Conservation (phyloP, 495 filamentous ascomycete genomes). For the Sporormia fimetaria region DNA sequence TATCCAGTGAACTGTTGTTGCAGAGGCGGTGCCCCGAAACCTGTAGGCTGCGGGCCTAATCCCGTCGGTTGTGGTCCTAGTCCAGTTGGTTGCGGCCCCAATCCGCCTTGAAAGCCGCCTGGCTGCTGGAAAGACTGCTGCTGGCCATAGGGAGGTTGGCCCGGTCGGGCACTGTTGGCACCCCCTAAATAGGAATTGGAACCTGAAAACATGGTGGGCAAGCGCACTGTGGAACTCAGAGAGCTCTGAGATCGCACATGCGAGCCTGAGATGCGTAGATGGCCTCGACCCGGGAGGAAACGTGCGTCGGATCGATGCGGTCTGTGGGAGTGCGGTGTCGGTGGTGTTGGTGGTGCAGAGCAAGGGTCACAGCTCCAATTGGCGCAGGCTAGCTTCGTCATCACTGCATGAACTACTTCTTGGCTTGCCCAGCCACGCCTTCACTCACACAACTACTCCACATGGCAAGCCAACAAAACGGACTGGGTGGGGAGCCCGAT, state of each 20-base stretch:
- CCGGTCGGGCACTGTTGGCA: constrained; percentile 61
- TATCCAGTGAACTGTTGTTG: constrained; percentile 49
- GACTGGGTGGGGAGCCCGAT: constrained; percentile 19
- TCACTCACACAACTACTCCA: constrained; percentile 1
- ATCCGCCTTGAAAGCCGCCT: constrained; percentile 35
- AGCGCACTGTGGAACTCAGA: background rate
- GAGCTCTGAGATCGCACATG: constrained; percentile 5
- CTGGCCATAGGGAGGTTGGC: constrained; percentile 53
- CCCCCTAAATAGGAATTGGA: constrained; percentile 75
- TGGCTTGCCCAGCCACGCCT: background rate
- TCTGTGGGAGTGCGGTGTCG: background rate
- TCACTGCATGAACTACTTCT: constrained; percentile 1
- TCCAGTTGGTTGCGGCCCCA: constrained; percentile 39
- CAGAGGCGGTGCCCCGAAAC: constrained; percentile 45
- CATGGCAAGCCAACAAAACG: constrained; percentile 20
- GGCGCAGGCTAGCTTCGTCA: constrained; percentile 20
- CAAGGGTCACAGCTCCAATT: constrained; percentile 6
- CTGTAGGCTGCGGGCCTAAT: constrained; percentile 49
- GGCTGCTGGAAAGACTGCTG: constrained; percentile 41
- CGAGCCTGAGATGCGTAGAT: background rate
- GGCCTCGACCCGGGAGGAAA: background rate
- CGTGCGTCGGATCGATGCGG: background rate
- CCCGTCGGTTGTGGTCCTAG: constrained; percentile 32
- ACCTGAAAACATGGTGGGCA: constrained; percentile 69
- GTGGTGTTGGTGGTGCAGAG: constrained; percentile 8